Percentiles rank a stretch among this genome's conserved stretches.
Evolutionary conservation across 805 yeast genomes (phyloP).

Genomic region (Wickerhamomyces mucosus): DNA sequence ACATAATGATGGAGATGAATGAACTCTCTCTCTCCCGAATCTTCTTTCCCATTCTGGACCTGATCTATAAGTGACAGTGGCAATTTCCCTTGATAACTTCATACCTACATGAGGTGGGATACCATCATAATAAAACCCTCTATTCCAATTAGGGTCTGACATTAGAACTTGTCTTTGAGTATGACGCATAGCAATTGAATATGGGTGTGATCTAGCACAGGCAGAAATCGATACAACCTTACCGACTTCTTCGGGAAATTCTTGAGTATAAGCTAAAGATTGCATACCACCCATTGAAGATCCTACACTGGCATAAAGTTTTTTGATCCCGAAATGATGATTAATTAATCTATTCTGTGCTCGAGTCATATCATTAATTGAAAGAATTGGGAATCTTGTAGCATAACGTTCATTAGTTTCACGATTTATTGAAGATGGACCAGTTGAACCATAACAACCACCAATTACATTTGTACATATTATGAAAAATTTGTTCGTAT

Average conservation of each 20-base stretch:
- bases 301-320: conserved; percentile 74
- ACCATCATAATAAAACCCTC: conserved; percentile 74
- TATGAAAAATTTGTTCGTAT: conserved; percentile 72
- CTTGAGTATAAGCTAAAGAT: conserved; percentile 77
- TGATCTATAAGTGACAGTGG: conserved; percentile 87
- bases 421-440: conserved; percentile 78
- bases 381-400: conserved; percentile 78
- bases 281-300: conserved; percentile 99
- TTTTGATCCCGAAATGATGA: conserved; percentile 51
- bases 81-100: conserved; percentile 90
- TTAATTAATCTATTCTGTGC: conserved; percentile 69
- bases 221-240: conserved; percentile 79
- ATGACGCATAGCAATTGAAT: conserved; percentile 87
- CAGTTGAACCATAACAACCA: conserved; percentile 93
- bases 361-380: conserved; percentile 84
- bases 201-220: conserved; percentile 91
- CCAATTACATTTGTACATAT: conserved; percentile 90
- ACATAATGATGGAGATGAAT: conserved; percentile 81
- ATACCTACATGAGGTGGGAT: conserved; percentile 91
- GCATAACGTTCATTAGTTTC: conserved; percentile 60
- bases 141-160: conserved; percentile 92
- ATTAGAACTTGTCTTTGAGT: conserved; percentile 88
- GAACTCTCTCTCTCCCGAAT: conserved; percentile 82
- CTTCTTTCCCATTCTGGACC: conserved; percentile 97
- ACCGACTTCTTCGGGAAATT: conserved; percentile 67